These are phyloP conservation scores for Camelina neglecta DNA, from an alignment of 345 rosid species.

Conservation along the genomic window DNA sequence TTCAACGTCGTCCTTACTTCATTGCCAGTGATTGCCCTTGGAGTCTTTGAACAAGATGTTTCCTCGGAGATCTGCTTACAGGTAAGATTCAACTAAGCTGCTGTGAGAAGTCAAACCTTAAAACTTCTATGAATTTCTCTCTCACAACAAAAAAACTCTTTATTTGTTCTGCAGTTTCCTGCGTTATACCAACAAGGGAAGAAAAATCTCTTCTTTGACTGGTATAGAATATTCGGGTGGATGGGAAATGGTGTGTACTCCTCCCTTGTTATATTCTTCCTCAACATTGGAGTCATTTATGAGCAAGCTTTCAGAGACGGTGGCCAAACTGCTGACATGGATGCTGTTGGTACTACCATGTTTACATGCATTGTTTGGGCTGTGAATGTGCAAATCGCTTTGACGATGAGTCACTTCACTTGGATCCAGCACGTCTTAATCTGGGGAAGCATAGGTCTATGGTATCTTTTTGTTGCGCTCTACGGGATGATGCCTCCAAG, in stretches of 20 bases:
- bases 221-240: slow-evolving; percentile 91
- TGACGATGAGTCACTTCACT: slow-evolving; percentile 92
- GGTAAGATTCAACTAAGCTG: slow-evolving; percentile 51
- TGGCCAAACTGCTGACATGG: slow-evolving; percentile 91
- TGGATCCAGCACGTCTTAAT: slow-evolving; percentile 93
- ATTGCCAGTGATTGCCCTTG: slow-evolving; percentile 92
- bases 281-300: slow-evolving; percentile 64
- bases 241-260: slow-evolving; percentile 85
- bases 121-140: slow-evolving; percentile 1
- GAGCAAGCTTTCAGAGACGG: slow-evolving; percentile 72
- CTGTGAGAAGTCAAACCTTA: slow-evolving; percentile 8
- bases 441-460: slow-evolving; percentile 82
- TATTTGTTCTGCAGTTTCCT: slow-evolving; percentile 66
- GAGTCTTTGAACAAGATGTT: slow-evolving; percentile 97
- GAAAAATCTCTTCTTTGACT: slow-evolving; percentile 83
- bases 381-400: slow-evolving; percentile 90
- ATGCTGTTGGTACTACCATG: slow-evolving; percentile 83
- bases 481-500: slow-evolving; percentile 79
- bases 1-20: slow-evolving; percentile 94
- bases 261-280: slow-evolving; percentile 74
- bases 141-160: slow-evolving; percentile 1
- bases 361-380: slow-evolving; percentile 92
- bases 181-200: slow-evolving; percentile 96
- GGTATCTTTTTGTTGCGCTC: slow-evolving; percentile 79
- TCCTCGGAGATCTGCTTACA: slow-evolving; percentile 94